Conservation (phyloP, 75 land plant genomes). For the Pinus taeda region DNA sequence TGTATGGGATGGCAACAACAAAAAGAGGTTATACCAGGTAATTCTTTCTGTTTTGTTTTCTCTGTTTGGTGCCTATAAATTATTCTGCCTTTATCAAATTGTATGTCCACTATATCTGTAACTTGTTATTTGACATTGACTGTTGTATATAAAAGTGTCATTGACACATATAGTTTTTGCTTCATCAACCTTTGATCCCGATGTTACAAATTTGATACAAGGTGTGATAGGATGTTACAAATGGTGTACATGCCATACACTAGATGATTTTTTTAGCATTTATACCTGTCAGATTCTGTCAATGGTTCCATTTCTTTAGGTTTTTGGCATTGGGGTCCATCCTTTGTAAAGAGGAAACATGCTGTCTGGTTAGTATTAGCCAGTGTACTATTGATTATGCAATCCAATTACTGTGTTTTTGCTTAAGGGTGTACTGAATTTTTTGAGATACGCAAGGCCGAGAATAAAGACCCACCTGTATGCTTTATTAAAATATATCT, state of each 20-base stretch:
- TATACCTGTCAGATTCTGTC: not conserved
- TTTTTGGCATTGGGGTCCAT: not conserved
- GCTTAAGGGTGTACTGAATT: too few relatives aligned
- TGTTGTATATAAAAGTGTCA: too few relatives aligned
- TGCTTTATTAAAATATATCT: too few relatives aligned
- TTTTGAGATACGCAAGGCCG: too few relatives aligned
- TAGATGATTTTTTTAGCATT: not conserved
- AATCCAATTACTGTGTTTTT: too few relatives aligned
- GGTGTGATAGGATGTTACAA: not conserved
- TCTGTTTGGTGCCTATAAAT: not conserved
- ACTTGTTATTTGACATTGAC: too few relatives aligned
- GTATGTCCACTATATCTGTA: not conserved
- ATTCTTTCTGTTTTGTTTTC: not conserved
- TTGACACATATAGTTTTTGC: too few relatives aligned
- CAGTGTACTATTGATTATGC: not conserved
- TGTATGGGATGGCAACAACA: slow-evolving; percentile 99
- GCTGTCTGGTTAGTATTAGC: not conserved
- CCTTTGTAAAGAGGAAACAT: not conserved
- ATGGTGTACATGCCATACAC: not conserved
- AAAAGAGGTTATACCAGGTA: slow-evolving; percentile 98
- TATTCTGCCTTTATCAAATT: not conserved
- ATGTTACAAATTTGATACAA: too few relatives aligned
- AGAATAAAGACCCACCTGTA: too few relatives aligned
- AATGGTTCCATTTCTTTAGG: not conserved
- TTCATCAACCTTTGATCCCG: too few relatives aligned